Percentiles rank a stretch among this genome's conserved stretches.
Conservation (phyloP, 2,329 filamentous ascomycete genomes). For the Cryphonectria naterciae region DNA sequence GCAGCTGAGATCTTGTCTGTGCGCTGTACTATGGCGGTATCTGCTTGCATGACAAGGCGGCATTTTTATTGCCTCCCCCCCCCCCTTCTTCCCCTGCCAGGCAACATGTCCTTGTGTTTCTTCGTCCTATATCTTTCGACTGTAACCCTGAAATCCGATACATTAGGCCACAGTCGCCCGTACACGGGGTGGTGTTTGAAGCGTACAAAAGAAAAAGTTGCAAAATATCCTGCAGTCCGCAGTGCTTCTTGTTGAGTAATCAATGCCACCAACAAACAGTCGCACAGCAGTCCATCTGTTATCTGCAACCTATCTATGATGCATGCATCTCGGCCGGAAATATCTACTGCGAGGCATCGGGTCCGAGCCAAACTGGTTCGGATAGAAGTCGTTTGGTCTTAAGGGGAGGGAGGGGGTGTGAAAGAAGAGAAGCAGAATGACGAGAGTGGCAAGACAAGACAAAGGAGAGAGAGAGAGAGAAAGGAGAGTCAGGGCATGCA, state of each 20-base stretch:
- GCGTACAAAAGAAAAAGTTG: background rate
- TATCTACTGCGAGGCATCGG: background rate
- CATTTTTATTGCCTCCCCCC: background rate
- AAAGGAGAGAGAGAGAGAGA: background rate
- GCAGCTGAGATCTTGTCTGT: constrained; percentile 4
- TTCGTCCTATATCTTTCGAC: background rate
- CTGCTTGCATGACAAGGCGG: background rate
- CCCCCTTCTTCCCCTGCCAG: too few relatives aligned
- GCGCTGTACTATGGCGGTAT: background rate
- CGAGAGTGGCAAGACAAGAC: background rate
- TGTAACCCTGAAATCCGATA: background rate
- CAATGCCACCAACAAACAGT: background rate
- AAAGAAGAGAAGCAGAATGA: background rate
- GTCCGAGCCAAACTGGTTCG: background rate
- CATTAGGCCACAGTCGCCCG: background rate
- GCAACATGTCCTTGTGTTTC: too few relatives aligned
- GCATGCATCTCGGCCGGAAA: background rate
- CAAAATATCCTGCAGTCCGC: background rate
- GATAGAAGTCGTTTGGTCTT: background rate
- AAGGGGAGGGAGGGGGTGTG: background rate
- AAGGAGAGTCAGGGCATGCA: background rate
- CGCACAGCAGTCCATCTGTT: background rate
- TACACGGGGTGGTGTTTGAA: background rate
- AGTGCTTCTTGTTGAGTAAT: background rate
- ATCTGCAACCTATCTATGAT: background rate